A percentile compares a stretch with the other conserved stretches of the same genome.
These are phyloP conservation scores for Cladosporium sp. DNA, from an alignment of 2,329 filamentous ascomycete genomes.

Conservation along the genomic window DNA sequence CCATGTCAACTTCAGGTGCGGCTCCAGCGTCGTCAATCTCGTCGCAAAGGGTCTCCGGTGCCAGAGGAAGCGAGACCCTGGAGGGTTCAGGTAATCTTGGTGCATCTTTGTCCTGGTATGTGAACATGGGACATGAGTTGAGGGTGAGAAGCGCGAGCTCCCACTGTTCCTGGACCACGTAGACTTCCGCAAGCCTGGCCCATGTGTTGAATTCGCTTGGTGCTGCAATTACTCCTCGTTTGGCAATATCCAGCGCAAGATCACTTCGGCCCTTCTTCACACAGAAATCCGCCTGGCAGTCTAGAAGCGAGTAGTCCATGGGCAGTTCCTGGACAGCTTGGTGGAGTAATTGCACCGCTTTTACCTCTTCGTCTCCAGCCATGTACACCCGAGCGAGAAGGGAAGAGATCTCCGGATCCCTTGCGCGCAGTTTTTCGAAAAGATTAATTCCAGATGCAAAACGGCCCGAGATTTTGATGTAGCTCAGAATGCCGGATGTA, in stretches of 20 bases:
- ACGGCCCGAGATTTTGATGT: constrained; percentile 91
- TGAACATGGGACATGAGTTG: constrained; percentile 99
- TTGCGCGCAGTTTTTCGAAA: constrained; percentile 88
- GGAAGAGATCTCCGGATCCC: constrained; percentile 91
- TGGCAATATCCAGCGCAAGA: constrained; percentile 87
- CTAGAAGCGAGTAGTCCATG: constrained; percentile 96
- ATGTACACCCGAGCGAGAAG: constrained; percentile 86
- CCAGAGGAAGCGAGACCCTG: constrained; percentile 79
- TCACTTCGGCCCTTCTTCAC: constrained; percentile 82
- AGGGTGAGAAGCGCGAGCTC: constrained; percentile 91
- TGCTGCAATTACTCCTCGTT: constrained; percentile 89
- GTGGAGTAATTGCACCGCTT: constrained; percentile 82
- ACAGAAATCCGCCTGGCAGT: constrained; percentile 89
- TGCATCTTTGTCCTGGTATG: constrained; percentile 96
- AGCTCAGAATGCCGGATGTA: constrained; percentile 87
- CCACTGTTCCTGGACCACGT: constrained; percentile 92
- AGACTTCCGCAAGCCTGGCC: constrained; percentile 90
- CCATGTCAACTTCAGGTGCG: constrained; percentile 73
- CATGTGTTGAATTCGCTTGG: constrained; percentile 97
- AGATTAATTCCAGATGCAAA: constrained; percentile 95
- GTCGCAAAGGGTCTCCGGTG: constrained; percentile 85
- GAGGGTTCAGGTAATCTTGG: constrained; percentile 91
- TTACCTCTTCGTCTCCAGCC: constrained; percentile 95
- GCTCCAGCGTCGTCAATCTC: constrained; percentile 90
- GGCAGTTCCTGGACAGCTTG: constrained; percentile 85